Conservation (phyloP, 2,329 filamentous ascomycete species). For the Fusarium sp. region DNA sequence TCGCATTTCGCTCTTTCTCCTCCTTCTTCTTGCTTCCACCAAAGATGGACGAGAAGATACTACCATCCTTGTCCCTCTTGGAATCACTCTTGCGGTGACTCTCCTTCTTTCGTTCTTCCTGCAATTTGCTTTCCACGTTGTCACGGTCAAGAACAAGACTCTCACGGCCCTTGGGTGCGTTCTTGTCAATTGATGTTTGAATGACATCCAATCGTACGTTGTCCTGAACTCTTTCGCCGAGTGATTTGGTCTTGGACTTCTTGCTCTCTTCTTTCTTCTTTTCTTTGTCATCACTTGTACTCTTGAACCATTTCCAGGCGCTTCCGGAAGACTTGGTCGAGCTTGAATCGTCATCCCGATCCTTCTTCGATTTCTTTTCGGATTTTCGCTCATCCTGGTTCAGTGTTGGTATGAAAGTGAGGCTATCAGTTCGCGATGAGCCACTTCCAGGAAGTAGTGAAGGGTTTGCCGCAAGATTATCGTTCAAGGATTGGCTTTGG, state of each 20-base stretch:
- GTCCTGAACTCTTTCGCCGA: constrained; percentile 73
- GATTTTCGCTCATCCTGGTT: constrained; percentile 75
- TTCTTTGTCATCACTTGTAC: constrained; percentile 78
- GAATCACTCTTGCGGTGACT: constrained; percentile 78
- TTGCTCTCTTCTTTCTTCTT: constrained; percentile 72
- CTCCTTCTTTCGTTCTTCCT: constrained; percentile 87
- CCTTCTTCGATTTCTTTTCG: constrained; percentile 82
- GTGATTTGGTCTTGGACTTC: constrained; percentile 72
- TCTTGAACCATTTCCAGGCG: constrained; percentile 79
- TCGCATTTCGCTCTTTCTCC: constrained; percentile 78
- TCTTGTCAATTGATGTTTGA: constrained; percentile 85
- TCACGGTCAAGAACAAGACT: constrained; percentile 87
- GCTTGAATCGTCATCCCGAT: constrained; percentile 72
- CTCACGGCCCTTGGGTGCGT: constrained; percentile 76
- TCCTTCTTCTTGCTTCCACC: constrained; percentile 89
- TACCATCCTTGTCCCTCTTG: constrained; percentile 93
- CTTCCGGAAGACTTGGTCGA: constrained; percentile 76
- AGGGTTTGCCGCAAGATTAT: constrained; percentile 55
- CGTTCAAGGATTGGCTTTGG: constrained; percentile 45
- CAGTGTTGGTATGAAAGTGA: constrained; percentile 84
- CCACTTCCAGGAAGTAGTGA: constrained; percentile 77
- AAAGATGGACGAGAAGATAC: constrained; percentile 94
- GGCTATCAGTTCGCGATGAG: constrained; percentile 75
- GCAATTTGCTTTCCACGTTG: constrained; percentile 74
- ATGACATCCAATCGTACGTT: constrained; percentile 86